phyloP scores from a whole-genome alignment of 2,329 filamentous ascomycete genomes.

The Beauveria caledonica region DNA sequence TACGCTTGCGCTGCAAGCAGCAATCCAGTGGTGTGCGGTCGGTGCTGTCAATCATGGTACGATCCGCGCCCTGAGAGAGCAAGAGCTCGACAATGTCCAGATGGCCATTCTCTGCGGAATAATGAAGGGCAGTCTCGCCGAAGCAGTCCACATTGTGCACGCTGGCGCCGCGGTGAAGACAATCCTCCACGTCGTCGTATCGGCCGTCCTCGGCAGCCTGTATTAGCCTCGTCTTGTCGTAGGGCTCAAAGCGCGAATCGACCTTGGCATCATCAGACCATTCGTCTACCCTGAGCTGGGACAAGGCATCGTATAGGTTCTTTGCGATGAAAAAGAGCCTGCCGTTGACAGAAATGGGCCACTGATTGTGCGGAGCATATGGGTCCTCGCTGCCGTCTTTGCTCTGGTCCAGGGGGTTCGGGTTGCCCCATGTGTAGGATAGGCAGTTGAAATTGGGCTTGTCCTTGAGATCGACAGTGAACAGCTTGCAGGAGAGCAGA shows the following conservation, averaged over 20 bases:
- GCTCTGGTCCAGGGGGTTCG: constrained; percentile 2
- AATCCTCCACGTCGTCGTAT: constrained; percentile 5
- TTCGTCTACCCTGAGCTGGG: constrained; percentile 3
- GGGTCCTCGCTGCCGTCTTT: neutral
- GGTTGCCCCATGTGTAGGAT: constrained; percentile 13
- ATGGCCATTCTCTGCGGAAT: constrained; percentile 8
- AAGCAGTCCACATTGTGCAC: constrained; percentile 5
- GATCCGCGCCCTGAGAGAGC: neutral
- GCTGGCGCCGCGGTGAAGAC: constrained; percentile 11
- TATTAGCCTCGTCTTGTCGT: constrained; percentile 11
- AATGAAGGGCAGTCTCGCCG: constrained; percentile 12
- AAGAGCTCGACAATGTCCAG: constrained; percentile 5
- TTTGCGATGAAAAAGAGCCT: constrained; percentile 18
- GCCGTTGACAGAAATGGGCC: constrained; percentile 11
- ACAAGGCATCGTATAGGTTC: constrained; percentile 9
- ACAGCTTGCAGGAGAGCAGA: constrained; percentile 7
- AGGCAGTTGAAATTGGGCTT: constrained; percentile 10
- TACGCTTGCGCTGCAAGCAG: constrained; percentile 9
- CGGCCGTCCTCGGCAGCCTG: constrained; percentile 9
- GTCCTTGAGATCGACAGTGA: constrained; percentile 7
- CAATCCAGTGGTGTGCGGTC: constrained; percentile 9
- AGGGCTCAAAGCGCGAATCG: constrained; percentile 6
- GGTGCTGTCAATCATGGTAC: neutral
- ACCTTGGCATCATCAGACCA: neutral
- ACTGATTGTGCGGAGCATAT: constrained; percentile 7